phyloP scores from a whole-genome alignment of 495 filamentous ascomycete genomes.

The Filosporella fistucella region DNA sequence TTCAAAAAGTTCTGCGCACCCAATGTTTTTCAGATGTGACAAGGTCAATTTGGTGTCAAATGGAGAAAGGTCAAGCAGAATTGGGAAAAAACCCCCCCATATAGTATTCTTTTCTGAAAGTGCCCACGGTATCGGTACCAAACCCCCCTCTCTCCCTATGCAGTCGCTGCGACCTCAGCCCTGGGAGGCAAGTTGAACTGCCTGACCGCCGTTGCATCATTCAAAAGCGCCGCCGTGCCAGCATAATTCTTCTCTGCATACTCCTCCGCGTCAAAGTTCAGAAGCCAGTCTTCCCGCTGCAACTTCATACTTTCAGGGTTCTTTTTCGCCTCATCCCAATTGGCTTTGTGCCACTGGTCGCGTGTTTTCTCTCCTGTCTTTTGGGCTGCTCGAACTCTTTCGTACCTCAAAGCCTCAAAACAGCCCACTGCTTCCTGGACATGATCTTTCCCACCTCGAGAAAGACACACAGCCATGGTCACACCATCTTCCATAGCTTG shows the following conservation, averaged over 20 bases:
- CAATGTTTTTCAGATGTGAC: background rate
- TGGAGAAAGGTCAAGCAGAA: background rate
- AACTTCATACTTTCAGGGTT: slow-evolving; percentile 50
- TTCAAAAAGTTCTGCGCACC: background rate
- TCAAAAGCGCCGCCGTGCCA: slow-evolving; percentile 11
- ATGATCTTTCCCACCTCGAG: slow-evolving; percentile 32
- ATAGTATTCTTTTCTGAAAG: background rate
- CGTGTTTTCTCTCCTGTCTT: slow-evolving; percentile 52
- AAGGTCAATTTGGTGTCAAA: background rate
- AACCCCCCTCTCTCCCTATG: background rate
- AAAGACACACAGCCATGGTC: slow-evolving; percentile 58
- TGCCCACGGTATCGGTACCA: background rate
- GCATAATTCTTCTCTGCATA: slow-evolving; percentile 47
- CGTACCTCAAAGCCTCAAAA: too few species aligned
- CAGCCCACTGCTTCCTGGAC: too few species aligned
- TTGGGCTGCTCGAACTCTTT: slow-evolving; percentile 51
- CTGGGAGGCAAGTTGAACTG: slow-evolving; percentile 3
- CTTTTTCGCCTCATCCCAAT: slow-evolving; percentile 51
- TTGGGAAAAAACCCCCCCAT: background rate
- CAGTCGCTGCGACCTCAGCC: background rate
- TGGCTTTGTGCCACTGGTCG: slow-evolving; percentile 50
- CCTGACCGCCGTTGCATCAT: slow-evolving; percentile 1
- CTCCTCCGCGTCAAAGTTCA: slow-evolving; percentile 57
- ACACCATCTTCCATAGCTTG: slow-evolving; percentile 72
- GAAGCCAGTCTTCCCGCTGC: slow-evolving; percentile 54